Conservation (phyloP, 495 filamentous ascomycete species). For the Podospora tetraspora region DNA sequence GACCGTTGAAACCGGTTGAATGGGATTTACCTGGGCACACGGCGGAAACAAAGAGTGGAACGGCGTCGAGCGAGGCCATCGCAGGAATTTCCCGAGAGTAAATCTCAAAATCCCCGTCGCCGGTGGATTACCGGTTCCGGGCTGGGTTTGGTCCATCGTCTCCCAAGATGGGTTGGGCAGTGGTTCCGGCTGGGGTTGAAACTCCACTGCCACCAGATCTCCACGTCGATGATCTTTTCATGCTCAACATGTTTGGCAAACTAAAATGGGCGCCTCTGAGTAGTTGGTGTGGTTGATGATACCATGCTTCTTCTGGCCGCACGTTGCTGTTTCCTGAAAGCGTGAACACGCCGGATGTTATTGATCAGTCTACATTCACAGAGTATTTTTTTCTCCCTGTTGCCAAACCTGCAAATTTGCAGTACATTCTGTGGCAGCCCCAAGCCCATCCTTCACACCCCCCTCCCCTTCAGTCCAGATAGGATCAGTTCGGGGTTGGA, state of each 20-base stretch:
- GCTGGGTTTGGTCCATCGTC: neutral
- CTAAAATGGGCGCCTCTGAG: too few species aligned
- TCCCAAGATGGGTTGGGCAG: neutral
- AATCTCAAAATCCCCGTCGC: neutral
- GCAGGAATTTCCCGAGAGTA: neutral
- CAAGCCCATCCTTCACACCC: neutral
- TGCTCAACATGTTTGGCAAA: neutral
- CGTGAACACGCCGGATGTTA: too few species aligned
- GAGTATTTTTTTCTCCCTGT: too few species aligned
- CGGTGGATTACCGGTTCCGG: neutral
- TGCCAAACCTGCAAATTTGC: too few species aligned
- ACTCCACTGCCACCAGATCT: neutral
- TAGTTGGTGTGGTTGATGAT: too few species aligned
- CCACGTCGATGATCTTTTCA: neutral
- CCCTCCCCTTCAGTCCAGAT: neutral
- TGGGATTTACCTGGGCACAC: neutral
- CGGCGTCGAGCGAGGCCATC: neutral
- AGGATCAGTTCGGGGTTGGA: slow-evolving; percentile 16
- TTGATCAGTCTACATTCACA: too few species aligned
- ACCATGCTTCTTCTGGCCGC: too few species aligned
- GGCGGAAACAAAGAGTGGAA: slow-evolving; percentile 1
- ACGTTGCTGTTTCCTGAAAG: too few species aligned
- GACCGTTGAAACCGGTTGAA: neutral
- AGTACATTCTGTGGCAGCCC: too few species aligned
- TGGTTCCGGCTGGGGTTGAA: neutral